Evolutionary conservation across 164 flowering plant genomes (phyloP).

Genomic region (Aristolochia californica): DNA sequence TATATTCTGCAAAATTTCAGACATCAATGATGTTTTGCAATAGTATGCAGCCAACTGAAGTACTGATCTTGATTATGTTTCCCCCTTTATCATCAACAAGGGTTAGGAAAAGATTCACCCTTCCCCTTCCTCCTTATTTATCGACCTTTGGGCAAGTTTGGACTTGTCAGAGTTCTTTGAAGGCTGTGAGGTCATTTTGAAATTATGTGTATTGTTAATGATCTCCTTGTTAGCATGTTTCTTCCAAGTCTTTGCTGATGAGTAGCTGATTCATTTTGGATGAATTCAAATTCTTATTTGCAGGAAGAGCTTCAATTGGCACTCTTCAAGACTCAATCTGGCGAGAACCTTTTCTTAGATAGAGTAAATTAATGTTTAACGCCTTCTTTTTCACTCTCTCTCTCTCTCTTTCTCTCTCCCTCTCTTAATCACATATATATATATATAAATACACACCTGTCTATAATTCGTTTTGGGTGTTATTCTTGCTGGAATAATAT

Average conservation of each 20-base stretch:
- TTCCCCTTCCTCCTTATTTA: too few relatives aligned
- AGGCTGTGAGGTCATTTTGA: too few relatives aligned
- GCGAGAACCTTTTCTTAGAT: constrained; percentile 68
- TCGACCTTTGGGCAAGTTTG: not conserved
- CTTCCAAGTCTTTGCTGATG: not conserved
- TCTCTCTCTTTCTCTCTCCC: not conserved
- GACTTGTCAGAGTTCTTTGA: not conserved
- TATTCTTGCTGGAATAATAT: not conserved
- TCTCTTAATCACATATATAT: too few relatives aligned
- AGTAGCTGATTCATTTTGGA: not conserved
- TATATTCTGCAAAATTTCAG: too few relatives aligned
- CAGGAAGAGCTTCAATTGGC: constrained; percentile 86
- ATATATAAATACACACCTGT: too few relatives aligned
- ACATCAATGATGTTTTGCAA: too few relatives aligned
- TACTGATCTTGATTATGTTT: too few relatives aligned
- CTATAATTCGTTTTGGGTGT: too few relatives aligned
- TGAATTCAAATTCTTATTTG: not conserved
- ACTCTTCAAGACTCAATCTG: constrained; percentile 35
- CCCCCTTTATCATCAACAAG: too few relatives aligned
- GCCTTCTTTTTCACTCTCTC: not conserved
- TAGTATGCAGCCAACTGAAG: too few relatives aligned
- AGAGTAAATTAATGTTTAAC: constrained; percentile 38
- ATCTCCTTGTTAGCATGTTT: not conserved
- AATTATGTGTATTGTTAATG: not conserved
- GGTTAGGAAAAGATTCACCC: too few relatives aligned